Base-by-base conservation (phyloP, 2,329 filamentous ascomycete species). In the Trichoderma gracile region DNA sequence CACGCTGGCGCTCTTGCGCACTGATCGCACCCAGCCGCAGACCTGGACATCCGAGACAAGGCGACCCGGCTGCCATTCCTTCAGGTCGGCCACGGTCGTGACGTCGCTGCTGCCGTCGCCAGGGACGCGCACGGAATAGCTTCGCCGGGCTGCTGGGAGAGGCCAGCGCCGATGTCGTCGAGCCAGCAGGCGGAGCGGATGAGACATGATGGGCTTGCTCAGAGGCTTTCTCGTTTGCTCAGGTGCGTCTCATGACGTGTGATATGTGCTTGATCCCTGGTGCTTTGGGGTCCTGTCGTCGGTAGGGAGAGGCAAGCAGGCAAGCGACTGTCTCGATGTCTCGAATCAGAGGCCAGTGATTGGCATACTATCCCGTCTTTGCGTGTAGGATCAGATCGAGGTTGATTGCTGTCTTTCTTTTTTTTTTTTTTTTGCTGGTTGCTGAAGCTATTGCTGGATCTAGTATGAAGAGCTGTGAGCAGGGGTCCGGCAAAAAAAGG, bases 1-100 rank as follows among this genome's bases (percentile, higher is more conserved):
- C 66, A 90, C 82, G 23, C 84, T 84, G 75, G 97, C 96, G 81
- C 96, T 93, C 75, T 92, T 91, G 67, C 94, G 86, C 66, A 97
- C 88, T 4, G 92, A 94, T 68, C 91, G 86, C 63, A 97, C 84
- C 79, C 90, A 94, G 67, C 93, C 94, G 74, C 90, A 84, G 70
- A 97, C 80, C 64, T 83, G 82, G 54, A 89, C 81, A 70, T 82
- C 75, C n/a, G 76, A 69, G 46, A 80, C 77, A 52, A 78, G 72
- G 25, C 55, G 23, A 10, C 61, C 53, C 38, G 84, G 82, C 46
- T 77, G 78, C 76, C 80, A 83, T 38, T 81, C 79, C 58, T 89
- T 80, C 12, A 90, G 77, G 60, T 80, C 79, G n/a, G 86, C 83
- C 47, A 88, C 73, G 1, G 82, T 81, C 59, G 71, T 76, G 66